Evolutionary conservation across 108 stramenopile genomes (phyloP), one percentile per base, ranked within the genome.

Genomic region (Conticribra guillardii): DNA sequence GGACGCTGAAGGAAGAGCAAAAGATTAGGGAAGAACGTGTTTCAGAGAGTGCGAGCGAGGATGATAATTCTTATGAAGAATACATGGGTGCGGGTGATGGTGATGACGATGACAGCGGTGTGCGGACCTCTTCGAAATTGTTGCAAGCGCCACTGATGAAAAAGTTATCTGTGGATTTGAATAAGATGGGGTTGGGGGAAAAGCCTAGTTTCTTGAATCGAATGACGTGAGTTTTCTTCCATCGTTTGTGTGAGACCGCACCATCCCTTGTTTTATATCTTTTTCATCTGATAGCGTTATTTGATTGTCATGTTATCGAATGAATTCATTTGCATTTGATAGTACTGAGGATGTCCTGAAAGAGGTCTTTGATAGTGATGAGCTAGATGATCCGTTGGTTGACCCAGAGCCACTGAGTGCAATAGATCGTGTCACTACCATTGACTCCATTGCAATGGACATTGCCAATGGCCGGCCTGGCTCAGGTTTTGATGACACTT

Each of bases 1-100:
- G 89, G 41, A 73, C 84, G 9, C 70, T 93, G 48, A 93, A 93
- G 64, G 80, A 83, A 54, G 67, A 82, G 41, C 87, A 81, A 57
- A 57, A 70, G 46, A 44, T 21, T 81, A 41, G 11, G 82, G 21
- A 79, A 65, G 9, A 73, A 37, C 15, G 21, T 45, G 21, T 27
- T 26, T 50, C n/a, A 9, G 37, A 41, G 11, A 41, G 37, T 41
- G 37, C 11, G 8, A 41, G 37, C 11, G 37, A 41, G 37, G 37
- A 41, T 41, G 37, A 41, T 11, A 9, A 41, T 41, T 41, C 5
- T 41, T 5, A 41, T 41, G 37, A 41, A 9, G 37, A 41, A 5
- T 5, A 9, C 8, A 11, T 11, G 11, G 37, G 11, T 9, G 11
- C 8, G 8, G 37, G 11, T 5, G 8, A 41, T 41, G 5, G 8